Evolutionary conservation across 805 yeast species (phyloP), one percentile per base, ranked within the genome.

Genomic region (Sporopachydermia lactativora): DNA sequence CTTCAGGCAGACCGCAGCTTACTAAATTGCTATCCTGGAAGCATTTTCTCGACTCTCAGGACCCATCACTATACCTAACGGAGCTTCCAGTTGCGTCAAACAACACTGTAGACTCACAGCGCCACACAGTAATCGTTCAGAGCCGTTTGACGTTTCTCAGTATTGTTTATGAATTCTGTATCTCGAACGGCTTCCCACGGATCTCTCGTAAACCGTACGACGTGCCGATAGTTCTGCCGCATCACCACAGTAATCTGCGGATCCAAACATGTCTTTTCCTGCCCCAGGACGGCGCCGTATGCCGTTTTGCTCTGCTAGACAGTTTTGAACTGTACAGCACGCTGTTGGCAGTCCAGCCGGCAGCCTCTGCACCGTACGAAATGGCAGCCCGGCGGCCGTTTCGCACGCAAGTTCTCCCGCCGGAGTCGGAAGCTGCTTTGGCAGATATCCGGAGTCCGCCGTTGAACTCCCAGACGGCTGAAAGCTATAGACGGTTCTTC

Each of bases 11-110:
- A 1, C 51, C 46, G 5, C 55, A 58, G 3, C 51, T 73, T n/a
- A 58, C 58, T 19, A 64, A 81, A 43, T 44, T 72, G 2, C 50
- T 84, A 1, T 70, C 88, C 0, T 81, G 94, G 88, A 79, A 77
- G 45, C 95, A 85, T 55, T 71, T 60, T 44, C 55, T 81, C 16
- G 66, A 68, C 36, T 64, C 69, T 4, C 46, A 53, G 1, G 94
- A 83, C 48, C 67, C 70, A 1, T 66, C 83, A 0, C 48, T 77
- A 41, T 59, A 53, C 40, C 42, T 80, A 41, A 46, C 53, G 2
- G 51, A 66, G 2, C n/a, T 24, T 24, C 31, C 31, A 8, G n/a
- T n/a, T n/a, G n/a, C 13, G 8, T 8, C 8, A 24, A 52, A 58
- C 8, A 41, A 50, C 5, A 35, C 54, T 3, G 49, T 48, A 8